Conservation (phyloP, 1,284 basidiomycete species). For the Boletus sp. region DNA sequence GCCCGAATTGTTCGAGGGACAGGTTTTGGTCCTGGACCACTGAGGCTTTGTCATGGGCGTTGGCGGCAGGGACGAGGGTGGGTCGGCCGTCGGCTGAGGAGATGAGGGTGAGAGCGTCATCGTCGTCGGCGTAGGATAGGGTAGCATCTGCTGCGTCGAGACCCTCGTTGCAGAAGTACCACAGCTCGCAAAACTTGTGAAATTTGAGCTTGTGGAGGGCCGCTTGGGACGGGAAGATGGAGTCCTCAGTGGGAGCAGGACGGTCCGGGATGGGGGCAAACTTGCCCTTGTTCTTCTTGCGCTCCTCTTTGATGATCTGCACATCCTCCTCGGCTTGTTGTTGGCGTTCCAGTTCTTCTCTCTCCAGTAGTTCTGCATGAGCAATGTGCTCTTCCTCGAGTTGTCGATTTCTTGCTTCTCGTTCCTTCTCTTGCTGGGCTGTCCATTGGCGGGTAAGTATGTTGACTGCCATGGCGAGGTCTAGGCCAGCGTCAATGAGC, state of each 20-base stretch:
- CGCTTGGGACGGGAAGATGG: background rate
- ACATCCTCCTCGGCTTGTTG: no score
- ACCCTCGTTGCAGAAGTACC: conserved; percentile 3
- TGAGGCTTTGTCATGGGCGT: background rate
- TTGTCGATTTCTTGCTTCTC: no score
- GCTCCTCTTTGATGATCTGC: background rate
- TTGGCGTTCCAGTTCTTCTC: no score
- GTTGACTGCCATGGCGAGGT: no score
- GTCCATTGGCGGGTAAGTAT: no score
- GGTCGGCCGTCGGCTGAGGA: no score
- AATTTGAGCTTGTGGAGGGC: background rate
- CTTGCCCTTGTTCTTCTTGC: background rate
- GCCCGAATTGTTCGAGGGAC: background rate
- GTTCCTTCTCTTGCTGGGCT: no score
- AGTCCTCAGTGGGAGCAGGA: background rate
- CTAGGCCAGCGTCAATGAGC: no score
- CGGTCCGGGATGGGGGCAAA: background rate
- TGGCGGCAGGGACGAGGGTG: background rate
- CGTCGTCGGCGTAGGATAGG: background rate
- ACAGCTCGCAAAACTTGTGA: conserved; percentile 1
- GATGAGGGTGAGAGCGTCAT: background rate
- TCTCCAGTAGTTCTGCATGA: no score
- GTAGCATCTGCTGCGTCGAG: background rate
- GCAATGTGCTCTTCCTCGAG: no score
- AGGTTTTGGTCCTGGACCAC: background rate